These are phyloP conservation scores for Cylindrotheca fusiformis DNA, from an alignment of 108 stramenopile species.

Conservation along the genomic window DNA sequence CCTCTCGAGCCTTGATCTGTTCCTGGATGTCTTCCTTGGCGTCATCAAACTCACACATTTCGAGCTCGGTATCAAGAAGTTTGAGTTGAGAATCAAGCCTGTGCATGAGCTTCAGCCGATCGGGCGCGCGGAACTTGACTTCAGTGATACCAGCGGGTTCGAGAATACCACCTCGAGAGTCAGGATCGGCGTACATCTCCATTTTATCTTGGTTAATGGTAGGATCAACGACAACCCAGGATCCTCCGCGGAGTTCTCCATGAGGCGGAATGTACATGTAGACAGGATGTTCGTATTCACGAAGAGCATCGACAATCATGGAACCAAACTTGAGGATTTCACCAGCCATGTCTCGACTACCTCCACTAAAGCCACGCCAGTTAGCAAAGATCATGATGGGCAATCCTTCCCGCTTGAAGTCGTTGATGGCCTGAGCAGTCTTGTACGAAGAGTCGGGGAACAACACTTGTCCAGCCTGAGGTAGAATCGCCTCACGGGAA, in stretches of 20 bases:
- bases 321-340: conserved; percentile 98
- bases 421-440: conserved; percentile 94
- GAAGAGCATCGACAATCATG: conserved; percentile 97
- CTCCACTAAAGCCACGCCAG: conserved; percentile 98
- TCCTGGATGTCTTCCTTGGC: conserved; percentile 67
- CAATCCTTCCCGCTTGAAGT: conserved; percentile 97
- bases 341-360: conserved; percentile 97
- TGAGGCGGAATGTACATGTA: conserved; percentile 97
- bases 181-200: conserved; percentile 98
- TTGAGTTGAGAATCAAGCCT: conserved; percentile 84
- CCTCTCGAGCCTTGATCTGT: conserved; percentile 91
- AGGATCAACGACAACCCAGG: conserved; percentile 98
- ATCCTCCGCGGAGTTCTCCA: conserved; percentile 97
- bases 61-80: conserved; percentile 86
- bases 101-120: conserved; percentile 87
- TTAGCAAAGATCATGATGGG: conserved; percentile 99
- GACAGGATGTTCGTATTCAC: conserved; percentile 94
- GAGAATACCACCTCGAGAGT: conserved; percentile 96
- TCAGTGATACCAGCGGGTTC: conserved; percentile 98
- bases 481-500: conserved; percentile 91
- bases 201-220: conserved; percentile 97
- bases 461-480: conserved; percentile 95
- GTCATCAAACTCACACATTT: conserved; percentile 69
- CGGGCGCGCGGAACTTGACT: conserved; percentile 95
- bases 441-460: conserved; percentile 99